Conservation (phyloP, 345 rosid genomes). For the Salix suchowensis region DNA sequence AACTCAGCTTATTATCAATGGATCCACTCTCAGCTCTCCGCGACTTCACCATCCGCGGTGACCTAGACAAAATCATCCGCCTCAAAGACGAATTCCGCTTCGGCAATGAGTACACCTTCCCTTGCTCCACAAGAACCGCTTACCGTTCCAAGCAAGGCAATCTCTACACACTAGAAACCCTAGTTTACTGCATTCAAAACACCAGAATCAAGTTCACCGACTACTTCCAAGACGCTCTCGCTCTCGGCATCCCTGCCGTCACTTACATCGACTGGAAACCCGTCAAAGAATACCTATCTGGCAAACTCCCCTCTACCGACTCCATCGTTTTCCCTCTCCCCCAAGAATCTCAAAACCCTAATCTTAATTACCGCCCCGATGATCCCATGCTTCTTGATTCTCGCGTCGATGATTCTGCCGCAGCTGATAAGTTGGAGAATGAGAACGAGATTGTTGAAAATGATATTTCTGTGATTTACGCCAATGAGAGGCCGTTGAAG, state of each 20-base stretch:
- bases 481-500: slow-evolving; percentile 71
- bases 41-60: slow-evolving; percentile 53
- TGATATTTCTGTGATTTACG: slow-evolving; percentile 40
- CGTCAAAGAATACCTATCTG: slow-evolving; percentile 76
- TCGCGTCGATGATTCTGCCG: slow-evolving; percentile 21
- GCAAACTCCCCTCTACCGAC: slow-evolving; percentile 55
- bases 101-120: slow-evolving; percentile 9
- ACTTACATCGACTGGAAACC: slow-evolving; percentile 83
- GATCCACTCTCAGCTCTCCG: slow-evolving; percentile 78
- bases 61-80: slow-evolving; percentile 11
- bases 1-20: slow-evolving; percentile 26
- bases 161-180: slow-evolving; percentile 77
- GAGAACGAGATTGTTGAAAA: slow-evolving; percentile 17
- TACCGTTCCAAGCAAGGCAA: slow-evolving; percentile 79
- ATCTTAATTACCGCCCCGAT: slow-evolving; percentile 36
- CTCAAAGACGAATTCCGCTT: slow-evolving; percentile 14
- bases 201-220: slow-evolving; percentile 69
- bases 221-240: slow-evolving; percentile 60
- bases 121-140: slow-evolving; percentile 35
- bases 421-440: slow-evolving; percentile 12
- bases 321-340: slow-evolving; percentile 66
- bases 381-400: slow-evolving; percentile 25
- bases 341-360: slow-evolving; percentile 22
- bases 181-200: slow-evolving; percentile 58
- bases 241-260: slow-evolving; percentile 59